Base-by-base conservation (phyloP, 2,329 filamentous ascomycete genomes). In the Fusarium compactum region DNA sequence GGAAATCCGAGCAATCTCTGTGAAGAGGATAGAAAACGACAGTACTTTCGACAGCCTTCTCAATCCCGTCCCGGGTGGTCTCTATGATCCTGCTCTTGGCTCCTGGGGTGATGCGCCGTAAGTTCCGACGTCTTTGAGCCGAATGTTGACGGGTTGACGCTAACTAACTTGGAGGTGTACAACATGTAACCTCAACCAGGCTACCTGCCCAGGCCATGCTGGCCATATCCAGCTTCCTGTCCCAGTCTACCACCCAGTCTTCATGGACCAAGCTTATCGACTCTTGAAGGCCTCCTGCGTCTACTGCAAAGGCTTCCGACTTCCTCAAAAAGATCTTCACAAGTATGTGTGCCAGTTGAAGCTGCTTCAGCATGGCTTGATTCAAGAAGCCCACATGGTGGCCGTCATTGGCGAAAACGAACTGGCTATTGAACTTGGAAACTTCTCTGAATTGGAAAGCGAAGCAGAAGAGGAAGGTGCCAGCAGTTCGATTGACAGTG, bases 181-280 rank as follows among this genome's bases (percentile, higher is more conserved):
- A 75, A 99, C 96, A 80, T 99, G 96, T 83, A 93, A 95, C 73
- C 87, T 97, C 72, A 92, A 91, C 76, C 91, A 90, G 67, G 87
- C 90, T 77, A 89, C 89, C 74, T 99, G 97, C 79, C 94, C 95
- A 9, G 97, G 97, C 61, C 97, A 99, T 83, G 89, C 92, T 64
- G 97, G 96, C 56, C 96, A 99, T 78, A 97, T 99, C 79, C 94
- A 98, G 75, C 90, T 99, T 15, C 95, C 96, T 16, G 91, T 95
- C 15, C 93, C 93, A 48, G 93, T 98, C 55, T 99, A 98, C 79
- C 95, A 99, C 80, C 93, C 95, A n/a, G 92, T 94, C 3, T 98
- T 98, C 77, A 92, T 99, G 85, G 95, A 98, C 78, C 95, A 98
- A 79, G 88, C 95, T 55, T 88, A 97, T 69, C 91, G 93, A 46